Base-by-base conservation (phyloP, 371 early-diverging fungal genomes). In the Choanephora cucurbitarum region DNA sequence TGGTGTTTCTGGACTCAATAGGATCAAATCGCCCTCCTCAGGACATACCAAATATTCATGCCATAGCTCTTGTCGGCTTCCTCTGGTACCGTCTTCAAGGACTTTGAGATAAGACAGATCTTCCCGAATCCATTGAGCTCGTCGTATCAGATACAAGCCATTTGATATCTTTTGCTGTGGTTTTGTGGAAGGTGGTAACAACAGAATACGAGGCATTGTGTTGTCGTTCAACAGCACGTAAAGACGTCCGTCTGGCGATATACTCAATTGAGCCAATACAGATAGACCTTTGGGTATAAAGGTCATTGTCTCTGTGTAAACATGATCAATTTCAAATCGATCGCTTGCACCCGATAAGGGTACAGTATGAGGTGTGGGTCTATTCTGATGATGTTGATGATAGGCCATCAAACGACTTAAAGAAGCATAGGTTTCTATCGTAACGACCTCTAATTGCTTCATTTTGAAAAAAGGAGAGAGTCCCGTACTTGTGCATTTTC, bases 221-320 rank as follows among this genome's bases (percentile, higher is more conserved):
- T n/a, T n/a, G n/a, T n/a, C n/a, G n/a, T n/a, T 60, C 60, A 0
- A 10, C 19, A 17, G 54, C 10, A 8, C n/a, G n/a, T 49, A 34
- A 11, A 49, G 0, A 14, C 49, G 32, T 6, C 60, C 60, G 49
- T 60, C 60, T 0, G 24, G 5, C 5, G 15, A 2, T 24, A 44
- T 37, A 1, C 37, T 21, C 1, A 60, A 6, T 34, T 23, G 28
- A 1, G 49, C 60, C 28, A 60, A 22, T 5, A 60, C 9, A 28
- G 8, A 13, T 9, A 31, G 39, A 0, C 21, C 44, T 2, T 44
- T 32, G 37, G 1, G 40, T 43, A 5, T 19, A 34, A 22, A 43
- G 28, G 7, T 49, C 41, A 5, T 37, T 10, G 24, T 37, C 54
- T 3, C 1, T 10, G 44, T 49, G 19, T 31, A 14, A 0, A 60